A percentile compares a stretch with the other conserved stretches of the same genome.
These are phyloP conservation scores for Tylopilus plumbeoviolaceoides DNA, from an alignment of 768 basidiomycete species.

Conservation along the genomic window DNA sequence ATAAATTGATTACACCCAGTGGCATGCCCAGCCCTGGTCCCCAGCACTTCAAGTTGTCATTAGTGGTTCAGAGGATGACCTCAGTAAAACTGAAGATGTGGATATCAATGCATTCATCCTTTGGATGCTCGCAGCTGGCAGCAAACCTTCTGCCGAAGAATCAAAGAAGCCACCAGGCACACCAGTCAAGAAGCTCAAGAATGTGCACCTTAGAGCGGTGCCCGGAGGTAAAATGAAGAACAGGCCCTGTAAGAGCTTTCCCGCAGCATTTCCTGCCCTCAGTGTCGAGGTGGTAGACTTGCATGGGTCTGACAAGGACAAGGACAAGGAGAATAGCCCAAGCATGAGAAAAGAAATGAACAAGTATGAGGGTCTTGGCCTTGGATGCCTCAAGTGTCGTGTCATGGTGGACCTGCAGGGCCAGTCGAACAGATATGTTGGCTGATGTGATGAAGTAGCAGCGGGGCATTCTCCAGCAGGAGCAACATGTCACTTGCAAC, in stretches of 20 bases:
- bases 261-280: slow-evolving; percentile 60
- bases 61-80: slow-evolving; percentile 39
- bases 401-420: slow-evolving; percentile 24
- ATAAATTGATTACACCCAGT: slow-evolving; percentile 72
- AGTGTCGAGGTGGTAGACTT: slow-evolving; percentile 20
- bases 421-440: slow-evolving; percentile 48
- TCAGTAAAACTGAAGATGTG: slow-evolving; percentile 25
- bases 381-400: slow-evolving; percentile 50
- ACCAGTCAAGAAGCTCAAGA: slow-evolving; percentile 73
- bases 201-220: slow-evolving; percentile 39
- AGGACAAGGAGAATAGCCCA: slow-evolving; percentile 61
- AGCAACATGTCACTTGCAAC: slow-evolving; percentile 62
- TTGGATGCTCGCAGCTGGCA: slow-evolving; percentile 57
- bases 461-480: slow-evolving; percentile 78
- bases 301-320: slow-evolving; percentile 56
- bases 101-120: slow-evolving; percentile 71
- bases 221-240: slow-evolving; percentile 41
- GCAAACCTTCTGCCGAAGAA: slow-evolving; percentile 42
- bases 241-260: slow-evolving; percentile 67
- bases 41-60: slow-evolving; percentile 35
- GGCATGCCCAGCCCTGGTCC: slow-evolving; percentile 63
- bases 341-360: slow-evolving; percentile 46
- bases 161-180: slow-evolving; percentile 74
- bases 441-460: slow-evolving; percentile 75
- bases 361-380: slow-evolving; percentile 61